Evolutionary conservation across 176 grass and related monocot species (phyloP), one percentile per base, ranked within the genome.

Genomic region (Carex pumila): DNA sequence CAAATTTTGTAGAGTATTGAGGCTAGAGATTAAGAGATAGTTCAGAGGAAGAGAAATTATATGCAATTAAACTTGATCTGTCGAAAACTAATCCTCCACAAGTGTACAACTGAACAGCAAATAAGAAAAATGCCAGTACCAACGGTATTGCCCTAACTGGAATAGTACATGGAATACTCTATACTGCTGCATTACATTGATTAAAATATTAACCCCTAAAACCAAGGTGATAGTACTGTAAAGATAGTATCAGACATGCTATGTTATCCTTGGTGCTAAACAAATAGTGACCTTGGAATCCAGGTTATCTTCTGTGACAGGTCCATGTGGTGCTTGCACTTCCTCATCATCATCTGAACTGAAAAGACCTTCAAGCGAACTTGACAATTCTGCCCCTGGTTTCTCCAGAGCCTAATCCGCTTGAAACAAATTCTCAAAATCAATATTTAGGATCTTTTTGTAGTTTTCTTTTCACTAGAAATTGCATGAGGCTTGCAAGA

Each of bases 271-370:
- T 39, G n/a, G 31, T 39, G 43, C 17, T 22, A 60, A 5, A 62
- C 31, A 67, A 34, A 84, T 18, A 53, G 10, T 61, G 12, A 90
- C 85, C 93, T 98, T 86, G 63, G 79, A 87, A n/a, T 86, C 88
- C 58, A 89, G 30, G 22, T 82, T 73, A 85, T 63, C 49, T 75
- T 88, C 84, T 78, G 69, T 66, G 31, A 31, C 5, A 55, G 72
- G 72, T 13, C 72, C 72, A 55, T 55, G 25, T 41, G 34, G 34
- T n/a, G 34, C 15, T 76, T 76, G 72, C 32, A 76, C 47, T 85
- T 84, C 71, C 84, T 95, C 91, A 78, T 93, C 95, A 54, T 86
- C 88, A 45, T 95, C 96, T 78, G 85, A 89, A 87, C 84, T 87
- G 85, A 92, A 98, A 47, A 98, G 65, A 47, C 74, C 88, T 60